Conservation (phyloP, 2,329 filamentous ascomycete species). For the Stachybotrys chartarum region DNA sequence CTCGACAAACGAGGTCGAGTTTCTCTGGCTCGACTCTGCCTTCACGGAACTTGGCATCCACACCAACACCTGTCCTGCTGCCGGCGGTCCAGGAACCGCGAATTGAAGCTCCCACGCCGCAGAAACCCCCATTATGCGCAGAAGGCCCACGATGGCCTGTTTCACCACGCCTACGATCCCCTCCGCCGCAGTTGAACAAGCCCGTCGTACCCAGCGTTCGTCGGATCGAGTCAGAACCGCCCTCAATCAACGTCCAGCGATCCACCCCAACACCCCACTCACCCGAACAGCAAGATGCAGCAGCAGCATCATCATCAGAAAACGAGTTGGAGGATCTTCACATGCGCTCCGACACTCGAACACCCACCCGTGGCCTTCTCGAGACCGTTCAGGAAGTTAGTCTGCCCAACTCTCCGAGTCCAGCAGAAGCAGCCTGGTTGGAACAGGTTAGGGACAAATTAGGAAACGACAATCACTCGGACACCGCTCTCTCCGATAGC, state of each 20-base stretch:
- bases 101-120: conserved; percentile 54
- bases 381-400: conserved; percentile 92
- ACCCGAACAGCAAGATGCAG: conserved; percentile 25
- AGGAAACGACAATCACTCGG: conserved; percentile 31
- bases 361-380: conserved; percentile 56
- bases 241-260: conserved; percentile 46
- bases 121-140: conserved; percentile 48
- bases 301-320: conserved; percentile 28
- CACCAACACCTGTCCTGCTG: conserved; percentile 59
- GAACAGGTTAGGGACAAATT: conserved; percentile 47
- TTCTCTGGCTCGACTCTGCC: conserved; percentile 55
- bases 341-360: conserved; percentile 45
- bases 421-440: conserved; percentile 34
- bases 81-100: conserved; percentile 53
- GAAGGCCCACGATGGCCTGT: conserved; percentile 66
- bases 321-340: conserved; percentile 46
- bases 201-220: conserved; percentile 36
- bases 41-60: conserved; percentile 61
- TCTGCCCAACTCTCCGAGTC: conserved; percentile 62
- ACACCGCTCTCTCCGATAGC: conserved; percentile 29
- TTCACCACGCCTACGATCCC: conserved; percentile 71
- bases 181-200: conserved; percentile 53
- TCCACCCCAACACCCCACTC: conserved; percentile 39
- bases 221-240: conserved; percentile 42
- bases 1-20: conserved; percentile 41